A percentile compares a stretch with the other conserved stretches of the same genome.
Conservation (phyloP, 208 protist species). For the Tetramitus jugosus region DNA sequence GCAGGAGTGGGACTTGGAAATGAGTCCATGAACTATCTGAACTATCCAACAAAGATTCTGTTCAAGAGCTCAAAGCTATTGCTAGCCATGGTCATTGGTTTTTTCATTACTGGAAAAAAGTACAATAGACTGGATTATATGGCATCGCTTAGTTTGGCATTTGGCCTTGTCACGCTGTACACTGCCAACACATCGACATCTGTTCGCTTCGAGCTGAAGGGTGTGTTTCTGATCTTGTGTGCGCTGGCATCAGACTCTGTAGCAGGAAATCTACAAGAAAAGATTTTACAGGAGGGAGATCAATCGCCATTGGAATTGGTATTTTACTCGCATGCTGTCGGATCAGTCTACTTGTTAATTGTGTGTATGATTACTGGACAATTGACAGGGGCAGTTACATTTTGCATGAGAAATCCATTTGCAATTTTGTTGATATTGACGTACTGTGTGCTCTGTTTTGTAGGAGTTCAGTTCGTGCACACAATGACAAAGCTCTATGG, state of each 20-base stretch:
- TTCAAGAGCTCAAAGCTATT: conserved; percentile 23
- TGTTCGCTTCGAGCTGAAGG: neutral
- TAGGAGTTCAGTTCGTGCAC: neutral
- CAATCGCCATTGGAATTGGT: neutral
- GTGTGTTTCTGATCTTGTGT: neutral
- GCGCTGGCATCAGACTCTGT: neutral
- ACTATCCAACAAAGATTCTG: conserved; percentile 24
- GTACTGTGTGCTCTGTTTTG: neutral
- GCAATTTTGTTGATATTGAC: neutral
- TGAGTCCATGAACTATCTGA: conserved; percentile 13
- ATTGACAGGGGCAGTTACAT: neutral
- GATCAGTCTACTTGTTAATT: neutral
- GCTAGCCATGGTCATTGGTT: neutral
- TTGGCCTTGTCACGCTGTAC: neutral
- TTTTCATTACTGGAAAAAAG: conserved; percentile 8
- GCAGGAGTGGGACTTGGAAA: neutral
- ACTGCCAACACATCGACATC: neutral
- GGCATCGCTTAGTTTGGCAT: neutral
- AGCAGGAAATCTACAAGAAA: conserved; percentile 15
- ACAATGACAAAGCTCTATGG: conserved; percentile 7
- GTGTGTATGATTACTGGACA: neutral
- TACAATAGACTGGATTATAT: conserved; percentile 10
- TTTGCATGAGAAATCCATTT: conserved; percentile 4
- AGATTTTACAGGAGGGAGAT: neutral
- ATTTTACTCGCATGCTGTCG: neutral